Percentiles rank a stretch among this genome's conserved stretches.
phyloP scores from a whole-genome alignment of 2,329 filamentous ascomycete genomes.

The Stachybotrys chartarum region DNA sequence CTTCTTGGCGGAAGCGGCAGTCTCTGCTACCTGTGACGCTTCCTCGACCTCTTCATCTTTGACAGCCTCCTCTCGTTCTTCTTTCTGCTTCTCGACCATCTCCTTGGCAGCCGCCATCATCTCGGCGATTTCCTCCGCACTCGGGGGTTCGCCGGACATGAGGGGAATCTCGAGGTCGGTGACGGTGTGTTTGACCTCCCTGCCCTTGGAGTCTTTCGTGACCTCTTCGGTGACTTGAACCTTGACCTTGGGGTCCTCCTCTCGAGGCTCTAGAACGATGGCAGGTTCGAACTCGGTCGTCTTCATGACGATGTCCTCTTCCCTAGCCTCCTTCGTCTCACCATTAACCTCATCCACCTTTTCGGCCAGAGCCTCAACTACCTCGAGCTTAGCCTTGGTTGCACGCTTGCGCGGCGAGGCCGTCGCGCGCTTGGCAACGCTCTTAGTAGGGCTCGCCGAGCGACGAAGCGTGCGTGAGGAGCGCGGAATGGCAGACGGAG shows the following conservation, averaged over 20 bases:
- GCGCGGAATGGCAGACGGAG: constrained; percentile 36
- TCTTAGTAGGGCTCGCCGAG: constrained; percentile 51
- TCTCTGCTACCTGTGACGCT: constrained; percentile 27
- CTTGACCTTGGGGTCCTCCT: constrained; percentile 55
- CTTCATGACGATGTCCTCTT: constrained; percentile 32
- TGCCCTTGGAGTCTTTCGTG: constrained; percentile 44
- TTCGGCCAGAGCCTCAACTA: constrained; percentile 21
- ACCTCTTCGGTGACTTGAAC: constrained; percentile 63
- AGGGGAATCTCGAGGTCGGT: constrained; percentile 70
- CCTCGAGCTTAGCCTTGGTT: constrained; percentile 34
- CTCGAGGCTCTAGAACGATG: constrained; percentile 41
- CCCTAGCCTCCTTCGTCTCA: constrained; percentile 19
- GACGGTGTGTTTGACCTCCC: constrained; percentile 63
- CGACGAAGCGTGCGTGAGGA: constrained; percentile 41
- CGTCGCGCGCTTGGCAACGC: constrained; percentile 31
- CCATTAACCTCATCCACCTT: constrained; percentile 21
- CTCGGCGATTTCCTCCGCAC: constrained; percentile 68
- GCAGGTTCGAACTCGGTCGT: constrained; percentile 42
- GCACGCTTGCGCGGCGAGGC: constrained; percentile 50
- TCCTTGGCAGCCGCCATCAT: constrained; percentile 83
- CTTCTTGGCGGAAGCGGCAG: constrained; percentile 37
- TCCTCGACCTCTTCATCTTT: constrained; percentile 29
- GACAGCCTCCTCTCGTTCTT: constrained; percentile 35
- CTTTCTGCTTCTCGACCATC: constrained; percentile 69
- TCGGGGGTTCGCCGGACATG: constrained; percentile 56